Evolutionary conservation across 2,329 filamentous ascomycete genomes (phyloP).

Genomic region (Drechslerella stenobrocha): DNA sequence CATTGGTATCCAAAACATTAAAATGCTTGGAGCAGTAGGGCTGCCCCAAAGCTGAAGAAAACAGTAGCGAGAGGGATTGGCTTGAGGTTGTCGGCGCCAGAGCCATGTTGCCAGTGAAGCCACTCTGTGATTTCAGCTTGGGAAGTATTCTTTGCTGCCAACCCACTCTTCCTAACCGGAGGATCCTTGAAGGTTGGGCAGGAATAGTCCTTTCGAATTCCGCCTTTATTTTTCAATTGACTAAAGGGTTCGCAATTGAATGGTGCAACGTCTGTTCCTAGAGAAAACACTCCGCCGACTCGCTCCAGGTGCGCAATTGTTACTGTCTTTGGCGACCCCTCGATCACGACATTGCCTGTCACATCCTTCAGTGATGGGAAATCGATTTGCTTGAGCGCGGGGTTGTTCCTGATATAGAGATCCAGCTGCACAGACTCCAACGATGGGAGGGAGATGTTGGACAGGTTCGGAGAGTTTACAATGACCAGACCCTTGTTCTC

Average conservation of each 20-base stretch:
- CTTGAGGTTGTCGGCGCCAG: neutral
- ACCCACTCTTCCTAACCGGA: slow-evolving; percentile 3
- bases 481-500: slow-evolving; percentile 22
- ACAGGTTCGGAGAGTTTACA: slow-evolving; percentile 13
- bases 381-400: slow-evolving; percentile 2
- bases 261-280: slow-evolving; percentile 8
- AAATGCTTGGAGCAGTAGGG: neutral
- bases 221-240: slow-evolving; percentile 14
- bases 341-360: slow-evolving; percentile 16
- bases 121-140: slow-evolving; percentile 10
- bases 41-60: neutral
- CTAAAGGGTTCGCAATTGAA: slow-evolving; percentile 14
- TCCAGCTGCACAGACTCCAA: slow-evolving; percentile 29
- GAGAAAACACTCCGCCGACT: slow-evolving; percentile 20
- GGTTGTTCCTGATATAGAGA: slow-evolving; percentile 27
- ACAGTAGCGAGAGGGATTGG: neutral
- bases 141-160: neutral
- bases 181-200: slow-evolving; percentile 18
- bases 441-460: slow-evolving; percentile 15
- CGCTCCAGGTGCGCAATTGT: slow-evolving; percentile 22
- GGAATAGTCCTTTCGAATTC: slow-evolving; percentile 19
- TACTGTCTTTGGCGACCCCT: slow-evolving; percentile 19
- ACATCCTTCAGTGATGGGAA: slow-evolving; percentile 19
- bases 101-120: neutral
- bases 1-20: neutral